Percentiles rank a stretch among this genome's conserved stretches.
Conservation (phyloP, 345 rosid species). For the Microthlaspi erraticum region DNA sequence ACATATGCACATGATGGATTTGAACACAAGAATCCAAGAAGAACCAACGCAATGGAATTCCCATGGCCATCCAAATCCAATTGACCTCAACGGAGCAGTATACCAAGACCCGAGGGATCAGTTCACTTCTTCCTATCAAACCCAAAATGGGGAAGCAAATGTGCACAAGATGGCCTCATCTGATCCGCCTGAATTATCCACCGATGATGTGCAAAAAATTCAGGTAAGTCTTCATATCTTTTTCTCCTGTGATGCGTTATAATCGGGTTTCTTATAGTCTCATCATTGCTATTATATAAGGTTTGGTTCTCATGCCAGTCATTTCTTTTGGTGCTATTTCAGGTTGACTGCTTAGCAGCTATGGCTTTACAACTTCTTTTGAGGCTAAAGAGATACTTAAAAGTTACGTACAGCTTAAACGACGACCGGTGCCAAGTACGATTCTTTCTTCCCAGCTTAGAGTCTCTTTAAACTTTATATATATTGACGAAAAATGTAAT, state of each 20-base stretch:
- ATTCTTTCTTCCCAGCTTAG: background rate
- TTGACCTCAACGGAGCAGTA: constrained; percentile 68
- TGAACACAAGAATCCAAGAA: constrained; percentile 58
- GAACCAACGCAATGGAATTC: constrained; percentile 47
- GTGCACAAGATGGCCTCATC: constrained; percentile 42
- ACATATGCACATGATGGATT: constrained; percentile 54
- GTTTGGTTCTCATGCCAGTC: constrained; percentile 21
- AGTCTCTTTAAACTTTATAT: too few species aligned
- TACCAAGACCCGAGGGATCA: constrained; percentile 56
- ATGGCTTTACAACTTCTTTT: constrained; percentile 85
- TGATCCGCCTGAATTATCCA: constrained; percentile 56
- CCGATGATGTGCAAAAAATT: constrained; percentile 73
- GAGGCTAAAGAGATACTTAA: constrained; percentile 91
- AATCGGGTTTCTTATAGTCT: too few species aligned
- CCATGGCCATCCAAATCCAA: constrained; percentile 45
- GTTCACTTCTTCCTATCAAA: constrained; percentile 38
- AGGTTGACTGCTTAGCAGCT: constrained; percentile 82
- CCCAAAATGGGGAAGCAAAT: constrained; percentile 47
- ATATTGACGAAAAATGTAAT: constrained; percentile 16
- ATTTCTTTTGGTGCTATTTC: constrained; percentile 37
- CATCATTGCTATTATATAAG: constrained; percentile 8
- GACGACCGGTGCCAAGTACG: constrained; percentile 96
- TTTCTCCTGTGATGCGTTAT: constrained; percentile 12
- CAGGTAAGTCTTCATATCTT: constrained; percentile 58
- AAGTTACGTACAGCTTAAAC: constrained; percentile 79